Evolutionary conservation across 164 flowering plant species (phyloP).

Genomic region (Malania oleifera): DNA sequence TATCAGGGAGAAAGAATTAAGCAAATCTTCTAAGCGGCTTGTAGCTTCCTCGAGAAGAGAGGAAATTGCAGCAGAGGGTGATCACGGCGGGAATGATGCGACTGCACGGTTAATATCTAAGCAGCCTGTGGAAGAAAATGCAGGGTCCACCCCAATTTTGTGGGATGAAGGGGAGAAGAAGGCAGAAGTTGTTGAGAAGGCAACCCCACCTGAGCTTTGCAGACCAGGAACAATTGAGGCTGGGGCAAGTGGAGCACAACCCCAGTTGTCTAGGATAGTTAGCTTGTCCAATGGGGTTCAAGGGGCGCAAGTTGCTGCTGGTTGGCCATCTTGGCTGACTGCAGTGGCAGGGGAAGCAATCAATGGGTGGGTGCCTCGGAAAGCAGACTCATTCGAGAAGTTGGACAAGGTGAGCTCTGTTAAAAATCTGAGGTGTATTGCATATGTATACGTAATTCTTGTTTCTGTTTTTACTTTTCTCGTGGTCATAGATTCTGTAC

Average conservation of each 20-base stretch:
- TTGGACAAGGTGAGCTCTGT: conserved; percentile 36
- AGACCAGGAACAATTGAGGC: conserved; percentile 9
- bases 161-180: conserved; percentile 32
- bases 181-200: conserved; percentile 9
- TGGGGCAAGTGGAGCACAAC: conserved; percentile 14
- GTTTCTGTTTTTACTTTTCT: neutral
- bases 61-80: conserved; percentile 22
- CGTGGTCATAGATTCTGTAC: too few relatives aligned
- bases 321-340: conserved; percentile 61
- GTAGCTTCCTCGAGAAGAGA: conserved; percentile 21
- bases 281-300: conserved; percentile 29
- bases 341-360: conserved; percentile 60
- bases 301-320: conserved; percentile 42
- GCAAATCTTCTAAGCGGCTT: conserved; percentile 18
- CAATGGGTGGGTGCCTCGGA: conserved; percentile 53
- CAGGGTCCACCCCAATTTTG: conserved; percentile 20
- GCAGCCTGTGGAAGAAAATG: conserved; percentile 18
- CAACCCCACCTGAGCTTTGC: neutral
- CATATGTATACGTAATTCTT: neutral
- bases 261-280: conserved; percentile 19
- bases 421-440: neutral
- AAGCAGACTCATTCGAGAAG: conserved; percentile 52
- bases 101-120: conserved; percentile 33
- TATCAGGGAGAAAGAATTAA: conserved; percentile 19
- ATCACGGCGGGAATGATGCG: conserved; percentile 27